Conservation (phyloP, 257 asterid genomes). For the Solanum etuberosum region DNA sequence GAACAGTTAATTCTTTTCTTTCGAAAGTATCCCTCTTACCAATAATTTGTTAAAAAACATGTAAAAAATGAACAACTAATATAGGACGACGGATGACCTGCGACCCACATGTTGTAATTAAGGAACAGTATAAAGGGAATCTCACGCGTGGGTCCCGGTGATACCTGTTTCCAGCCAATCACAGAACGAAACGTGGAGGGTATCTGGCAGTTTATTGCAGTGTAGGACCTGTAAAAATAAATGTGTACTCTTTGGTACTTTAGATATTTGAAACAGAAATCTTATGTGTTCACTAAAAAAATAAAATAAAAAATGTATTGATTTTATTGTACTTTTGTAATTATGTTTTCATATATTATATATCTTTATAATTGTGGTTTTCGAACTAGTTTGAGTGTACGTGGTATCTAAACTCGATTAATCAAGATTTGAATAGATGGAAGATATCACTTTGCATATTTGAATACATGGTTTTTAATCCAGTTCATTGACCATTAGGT, state of each 20-base stretch:
- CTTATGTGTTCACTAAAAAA: neutral
- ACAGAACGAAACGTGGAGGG: neutral
- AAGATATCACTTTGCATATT: neutral
- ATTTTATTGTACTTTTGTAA: neutral
- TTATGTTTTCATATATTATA: neutral
- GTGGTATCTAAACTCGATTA: neutral
- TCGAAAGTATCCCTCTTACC: too few species aligned
- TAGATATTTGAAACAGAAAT: neutral
- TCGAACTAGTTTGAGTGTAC: neutral
- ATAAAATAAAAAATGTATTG: neutral
- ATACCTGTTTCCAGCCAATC: neutral
- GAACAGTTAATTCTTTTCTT: too few species aligned
- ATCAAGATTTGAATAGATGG: neutral
- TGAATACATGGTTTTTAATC: neutral
- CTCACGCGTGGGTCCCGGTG: neutral
- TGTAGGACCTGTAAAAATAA: neutral
- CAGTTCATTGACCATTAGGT: neutral
- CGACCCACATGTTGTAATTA: neutral
- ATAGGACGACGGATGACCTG: neutral
- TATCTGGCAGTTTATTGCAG: neutral
- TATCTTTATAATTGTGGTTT: neutral
- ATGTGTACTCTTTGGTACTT: neutral
- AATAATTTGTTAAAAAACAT: rapidly evolving
- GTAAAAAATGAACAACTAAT: neutral
- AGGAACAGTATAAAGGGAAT: neutral